A percentile compares a stretch with the other conserved stretches of the same genome.
Evolutionary conservation across 805 yeast genomes (phyloP).

Genomic region (Lipomyces chichibuensis): DNA sequence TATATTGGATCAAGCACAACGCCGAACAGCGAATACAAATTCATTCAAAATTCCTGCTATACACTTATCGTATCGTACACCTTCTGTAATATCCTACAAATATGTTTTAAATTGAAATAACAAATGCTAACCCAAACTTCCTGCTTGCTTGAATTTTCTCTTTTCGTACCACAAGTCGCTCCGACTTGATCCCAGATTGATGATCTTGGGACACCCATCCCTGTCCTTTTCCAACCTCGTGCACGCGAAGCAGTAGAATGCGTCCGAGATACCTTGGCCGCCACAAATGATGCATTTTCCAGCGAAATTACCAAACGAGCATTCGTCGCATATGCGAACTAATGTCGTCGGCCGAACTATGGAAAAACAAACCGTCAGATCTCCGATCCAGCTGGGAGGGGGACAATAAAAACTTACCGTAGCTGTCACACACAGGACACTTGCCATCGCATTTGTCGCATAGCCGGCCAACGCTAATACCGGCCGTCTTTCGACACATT

Average conservation of each 20-base stretch:
- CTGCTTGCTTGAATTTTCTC: conserved; percentile 44
- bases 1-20: no score
- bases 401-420: conserved; percentile 44
- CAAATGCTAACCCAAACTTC: background rate
- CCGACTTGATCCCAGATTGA: conserved; percentile 77
- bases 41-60: no score
- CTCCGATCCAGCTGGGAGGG: background rate
- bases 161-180: conserved; percentile 67
- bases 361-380: background rate
- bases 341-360: conserved; percentile 61
- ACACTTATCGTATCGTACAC: background rate
- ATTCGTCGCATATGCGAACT: conserved; percentile 81
- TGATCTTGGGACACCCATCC: conserved; percentile 89
- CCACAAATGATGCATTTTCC: conserved; percentile 82
- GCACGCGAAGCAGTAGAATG: conserved; percentile 85
- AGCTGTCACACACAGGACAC: conserved; percentile 89
- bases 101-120: background rate
- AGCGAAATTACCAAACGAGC: conserved; percentile 70
- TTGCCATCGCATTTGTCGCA: conserved; percentile 89
- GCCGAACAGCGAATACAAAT: no score
- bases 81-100: no score
- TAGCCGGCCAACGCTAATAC: conserved; percentile 66
- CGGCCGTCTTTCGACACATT: conserved; percentile 84
- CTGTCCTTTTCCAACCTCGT: conserved; percentile 75
- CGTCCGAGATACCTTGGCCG: conserved; percentile 62